A percentile compares a stretch with the other conserved stretches of the same genome.
These are phyloP conservation scores for Nannochloris sp. DNA, from an alignment of 139 green algal species.

Conservation along the genomic window DNA sequence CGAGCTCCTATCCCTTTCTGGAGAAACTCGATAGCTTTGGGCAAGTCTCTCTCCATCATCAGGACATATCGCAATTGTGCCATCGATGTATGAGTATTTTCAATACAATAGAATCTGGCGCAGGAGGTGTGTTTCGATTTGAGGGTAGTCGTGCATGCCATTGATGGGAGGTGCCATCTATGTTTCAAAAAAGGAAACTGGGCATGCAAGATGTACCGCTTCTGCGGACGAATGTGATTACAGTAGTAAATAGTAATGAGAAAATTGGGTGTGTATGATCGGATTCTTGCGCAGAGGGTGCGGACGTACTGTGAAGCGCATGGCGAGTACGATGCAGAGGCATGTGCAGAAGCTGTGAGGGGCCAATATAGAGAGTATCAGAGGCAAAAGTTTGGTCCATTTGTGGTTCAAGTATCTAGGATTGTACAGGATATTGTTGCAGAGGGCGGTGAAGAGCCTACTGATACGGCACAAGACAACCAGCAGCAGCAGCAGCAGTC, in stretches of 20 bases:
- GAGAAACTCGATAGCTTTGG: constrained; percentile 56
- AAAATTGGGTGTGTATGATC: constrained; percentile 29
- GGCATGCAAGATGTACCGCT: too few species aligned
- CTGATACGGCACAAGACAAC: neutral
- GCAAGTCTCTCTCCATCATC: constrained; percentile 61
- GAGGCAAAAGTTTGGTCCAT: constrained; percentile 35
- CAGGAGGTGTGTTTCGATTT: too few species aligned
- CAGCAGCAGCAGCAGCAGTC: neutral
- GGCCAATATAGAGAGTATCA: constrained; percentile 58
- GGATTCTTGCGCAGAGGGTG: constrained; percentile 46
- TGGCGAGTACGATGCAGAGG: constrained; percentile 51
- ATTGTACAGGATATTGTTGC: constrained; percentile 25
- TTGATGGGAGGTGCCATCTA: too few species aligned
- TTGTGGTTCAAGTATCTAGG: constrained; percentile 37
- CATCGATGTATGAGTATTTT: neutral
- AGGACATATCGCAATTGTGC: constrained; percentile 41
- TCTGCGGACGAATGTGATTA: too few species aligned
- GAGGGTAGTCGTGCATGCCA: too few species aligned
- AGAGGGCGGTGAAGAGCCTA: neutral
- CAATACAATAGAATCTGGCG: neutral
- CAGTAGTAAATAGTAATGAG: neutral
- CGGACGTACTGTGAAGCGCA: constrained; percentile 52
- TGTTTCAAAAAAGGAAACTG: too few species aligned
- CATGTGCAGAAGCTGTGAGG: constrained; percentile 43
- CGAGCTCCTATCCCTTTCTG: constrained; percentile 52